Evolutionary conservation across 768 basidiomycete genomes (phyloP), one percentile per base, ranked within the genome.

Genomic region (Asterophora parasitica): DNA sequence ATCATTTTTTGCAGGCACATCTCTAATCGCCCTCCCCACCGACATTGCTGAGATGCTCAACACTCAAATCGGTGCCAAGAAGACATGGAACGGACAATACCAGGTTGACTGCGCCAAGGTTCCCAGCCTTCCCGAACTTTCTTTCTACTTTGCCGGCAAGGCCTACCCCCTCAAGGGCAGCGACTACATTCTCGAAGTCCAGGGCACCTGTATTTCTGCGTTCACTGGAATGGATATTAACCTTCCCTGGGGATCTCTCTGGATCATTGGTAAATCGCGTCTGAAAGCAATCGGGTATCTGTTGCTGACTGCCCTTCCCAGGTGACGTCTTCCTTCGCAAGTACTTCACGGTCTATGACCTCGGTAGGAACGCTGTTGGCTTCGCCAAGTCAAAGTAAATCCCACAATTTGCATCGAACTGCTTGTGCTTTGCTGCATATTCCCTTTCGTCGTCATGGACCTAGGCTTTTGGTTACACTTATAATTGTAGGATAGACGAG

Each of bases 1-100:
- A 23, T 45, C 60, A 16, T 58, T 80, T 86, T 89, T 40, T 90
- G 88, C 61, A 84, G 92, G 93, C 46, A 97, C 96, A 33, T 94
- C 92, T 6, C 75, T 97, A 51, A 97, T 98, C 58, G 95, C 87
- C 41, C 74, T 95, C 42, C 95, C 95, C 42, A 83, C 85, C 48
- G 95, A 98, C 61, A 78, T 98, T 45, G 94, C 96, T 44, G 96
- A 99, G 75, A 91, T 99, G 91, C 74, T 99, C 59, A 98, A 99
- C 70, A 74, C 86, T 27, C 83, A 88, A 65, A 96, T 99, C 44
- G 96, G 96, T 50, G 95, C 95, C 11, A 88, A 79, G 71, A 91
- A 85, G 62, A 81, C 85, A 1, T 98, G 94, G 94, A 96, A 88
- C 62, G 96, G 95, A 33, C 95, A 97, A 67, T 96, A 95, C 62